Evolutionary conservation across 2,329 filamentous ascomycete species (phyloP).

Genomic region (Venturiaceae sp.): DNA sequence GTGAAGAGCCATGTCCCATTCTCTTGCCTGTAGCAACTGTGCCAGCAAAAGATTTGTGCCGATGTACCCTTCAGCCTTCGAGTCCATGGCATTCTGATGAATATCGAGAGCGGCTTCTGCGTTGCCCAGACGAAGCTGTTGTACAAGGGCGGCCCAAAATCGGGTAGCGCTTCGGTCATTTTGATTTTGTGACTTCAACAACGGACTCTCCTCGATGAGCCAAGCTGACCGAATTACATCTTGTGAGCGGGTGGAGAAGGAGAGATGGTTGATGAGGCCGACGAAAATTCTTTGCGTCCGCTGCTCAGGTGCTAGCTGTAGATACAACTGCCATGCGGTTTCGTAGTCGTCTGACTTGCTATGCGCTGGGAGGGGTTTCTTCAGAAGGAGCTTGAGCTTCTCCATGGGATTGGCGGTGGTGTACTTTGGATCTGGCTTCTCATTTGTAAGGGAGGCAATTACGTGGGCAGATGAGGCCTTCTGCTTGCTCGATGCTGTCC

Average conservation of each 20-base stretch:
- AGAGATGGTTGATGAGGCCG: slow-evolving; percentile 1
- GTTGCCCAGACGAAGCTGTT: not conserved
- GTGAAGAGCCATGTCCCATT: not conserved
- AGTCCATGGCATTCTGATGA: not conserved
- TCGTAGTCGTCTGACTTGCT: not conserved
- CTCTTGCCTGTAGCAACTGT: slow-evolving; percentile 1
- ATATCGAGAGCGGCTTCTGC: not conserved
- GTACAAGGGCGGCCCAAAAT: not conserved
- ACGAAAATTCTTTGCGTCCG: not conserved
- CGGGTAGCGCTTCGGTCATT: not conserved
- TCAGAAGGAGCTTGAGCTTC: not conserved
- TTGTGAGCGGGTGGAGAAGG: not conserved
- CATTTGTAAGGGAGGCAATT: not conserved
- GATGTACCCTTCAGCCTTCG: not conserved
- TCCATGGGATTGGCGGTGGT: not conserved
- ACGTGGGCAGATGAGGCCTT: not conserved
- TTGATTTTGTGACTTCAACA: not conserved
- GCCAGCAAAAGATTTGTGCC: slow-evolving; percentile 1
- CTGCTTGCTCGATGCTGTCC: not conserved
- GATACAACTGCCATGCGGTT: slow-evolving; percentile 3
- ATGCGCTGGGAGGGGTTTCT: not conserved
- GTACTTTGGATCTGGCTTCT: not conserved
- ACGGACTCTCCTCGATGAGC: not conserved
- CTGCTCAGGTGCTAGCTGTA: not conserved
- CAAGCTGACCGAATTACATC: not conserved